A percentile compares a stretch with the other conserved stretches of the same genome.
phyloP scores from a whole-genome alignment of 352 stramenopile species.

The Blastocystis sp. region DNA sequence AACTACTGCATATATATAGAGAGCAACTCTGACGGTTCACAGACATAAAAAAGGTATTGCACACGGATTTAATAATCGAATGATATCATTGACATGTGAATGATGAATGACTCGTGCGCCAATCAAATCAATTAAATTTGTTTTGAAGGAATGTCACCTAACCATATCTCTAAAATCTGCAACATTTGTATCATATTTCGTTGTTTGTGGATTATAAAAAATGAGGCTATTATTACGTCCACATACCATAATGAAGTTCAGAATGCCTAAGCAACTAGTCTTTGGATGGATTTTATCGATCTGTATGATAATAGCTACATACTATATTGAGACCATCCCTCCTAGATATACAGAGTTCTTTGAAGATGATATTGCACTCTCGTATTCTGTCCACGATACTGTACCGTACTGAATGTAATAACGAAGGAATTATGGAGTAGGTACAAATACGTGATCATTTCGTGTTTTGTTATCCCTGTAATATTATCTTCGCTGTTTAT shows the following conservation, averaged over 20 bases:
- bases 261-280: neutral
- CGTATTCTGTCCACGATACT: constrained; percentile 64
- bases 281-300: constrained; percentile 26
- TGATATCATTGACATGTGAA: neutral
- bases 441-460: constrained; percentile 50
- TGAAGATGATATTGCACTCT: constrained; percentile 50
- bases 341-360: constrained; percentile 55
- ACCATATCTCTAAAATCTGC: neutral
- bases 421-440: neutral
- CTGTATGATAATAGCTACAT: neutral
- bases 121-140: neutral
- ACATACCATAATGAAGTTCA: neutral
- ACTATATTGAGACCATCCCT: constrained; percentile 31
- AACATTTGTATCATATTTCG: neutral
- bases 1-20: neutral
- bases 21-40: neutral
- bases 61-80: neutral
- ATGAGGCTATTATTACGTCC: neutral
- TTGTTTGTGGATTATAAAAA: neutral
- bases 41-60: neutral
- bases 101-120: neutral
- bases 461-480: constrained; percentile 37
- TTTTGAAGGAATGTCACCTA: neutral
- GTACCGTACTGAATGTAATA: neutral
- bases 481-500: constrained; percentile 24